Base-by-base conservation (phyloP, 2,329 filamentous ascomycete genomes). In the Raffaelea albimanens region DNA sequence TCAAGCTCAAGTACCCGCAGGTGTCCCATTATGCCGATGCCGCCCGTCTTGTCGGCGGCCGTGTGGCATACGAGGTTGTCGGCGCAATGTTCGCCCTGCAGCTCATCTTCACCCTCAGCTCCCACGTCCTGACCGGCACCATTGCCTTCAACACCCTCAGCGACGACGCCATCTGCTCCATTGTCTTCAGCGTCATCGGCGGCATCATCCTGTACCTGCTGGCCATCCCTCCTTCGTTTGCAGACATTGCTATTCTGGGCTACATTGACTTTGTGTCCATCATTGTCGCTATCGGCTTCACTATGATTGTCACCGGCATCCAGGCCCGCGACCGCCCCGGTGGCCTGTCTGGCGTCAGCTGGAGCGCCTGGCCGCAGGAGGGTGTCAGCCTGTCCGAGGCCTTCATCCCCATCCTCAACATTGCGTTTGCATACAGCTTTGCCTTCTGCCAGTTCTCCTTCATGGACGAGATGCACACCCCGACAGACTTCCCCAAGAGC, bases 81-180 rank as follows among this genome's bases (percentile, higher is more conserved):
- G 80, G 80, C 21, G 63, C 68, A 52, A 80, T 75, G 53, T 81
- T 83, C 55, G 66, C 75, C 10, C 62, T 86, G 18, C 78, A 85
- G 61, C 67, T 87, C 36, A 65, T 83, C 47, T 85, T 87, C 64
- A 74, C 85, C 55, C 80, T 83, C 63, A 80, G 76, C 31, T 83
- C 81, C n/a, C 85, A 88, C 63, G 70, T 84, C 45, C 66, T 87
- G 52, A 85, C 82, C 0, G 85, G 85, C 54, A 75, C 73, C 29
- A 82, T 86, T 56, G 82, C 82, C 54, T 76, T 86, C 63, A 80
- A 80, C 55, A 78, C 72, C 44, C 68, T 87, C 45, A 80, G 80
- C 4, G 61, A 75, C 3, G 72, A 83, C 52, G 75, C 60, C 43
- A 57, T 62, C 16, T 73, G 70, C 61, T 67, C 67, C 19, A 56